Conservation (phyloP, 805 yeast genomes). For the Babjeviella inositovora region DNA sequence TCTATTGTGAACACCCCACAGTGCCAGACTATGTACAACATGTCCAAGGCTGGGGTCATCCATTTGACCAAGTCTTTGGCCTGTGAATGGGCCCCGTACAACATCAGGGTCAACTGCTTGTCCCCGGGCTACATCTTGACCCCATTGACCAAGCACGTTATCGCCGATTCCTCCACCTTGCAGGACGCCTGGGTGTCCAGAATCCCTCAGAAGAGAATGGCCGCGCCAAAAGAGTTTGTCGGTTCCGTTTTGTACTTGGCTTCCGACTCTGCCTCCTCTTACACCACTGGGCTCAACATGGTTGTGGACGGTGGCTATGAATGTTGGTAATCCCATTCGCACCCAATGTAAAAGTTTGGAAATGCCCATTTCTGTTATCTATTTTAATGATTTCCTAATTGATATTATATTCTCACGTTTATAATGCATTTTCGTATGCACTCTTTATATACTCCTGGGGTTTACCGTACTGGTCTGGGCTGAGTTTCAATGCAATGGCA, state of each 20-base stretch:
- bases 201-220: constrained; percentile 71
- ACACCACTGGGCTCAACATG: constrained; percentile 75
- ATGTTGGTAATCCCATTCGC: constrained; percentile 49
- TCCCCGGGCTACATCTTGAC: constrained; percentile 75
- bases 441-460: no score
- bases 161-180: constrained; percentile 39
- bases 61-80: constrained; percentile 66
- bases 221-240: constrained; percentile 71
- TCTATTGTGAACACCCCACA: constrained; percentile 67
- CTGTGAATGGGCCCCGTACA: constrained; percentile 68
- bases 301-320: constrained; percentile 82
- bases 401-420: no score
- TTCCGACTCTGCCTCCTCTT: constrained; percentile 51
- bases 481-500: no score
- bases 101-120: constrained; percentile 62
- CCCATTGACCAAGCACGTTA: constrained; percentile 60
- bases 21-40: constrained; percentile 68
- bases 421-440: no score
- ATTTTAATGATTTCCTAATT: no score
- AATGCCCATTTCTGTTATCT: no score
- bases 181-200: constrained; percentile 58
- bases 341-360: no score
- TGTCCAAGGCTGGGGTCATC: constrained; percentile 78
- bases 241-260: constrained; percentile 67
- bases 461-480: no score